Evolutionary conservation across 768 basidiomycete species (phyloP).

Genomic region (Boletus rubroflammeus): DNA sequence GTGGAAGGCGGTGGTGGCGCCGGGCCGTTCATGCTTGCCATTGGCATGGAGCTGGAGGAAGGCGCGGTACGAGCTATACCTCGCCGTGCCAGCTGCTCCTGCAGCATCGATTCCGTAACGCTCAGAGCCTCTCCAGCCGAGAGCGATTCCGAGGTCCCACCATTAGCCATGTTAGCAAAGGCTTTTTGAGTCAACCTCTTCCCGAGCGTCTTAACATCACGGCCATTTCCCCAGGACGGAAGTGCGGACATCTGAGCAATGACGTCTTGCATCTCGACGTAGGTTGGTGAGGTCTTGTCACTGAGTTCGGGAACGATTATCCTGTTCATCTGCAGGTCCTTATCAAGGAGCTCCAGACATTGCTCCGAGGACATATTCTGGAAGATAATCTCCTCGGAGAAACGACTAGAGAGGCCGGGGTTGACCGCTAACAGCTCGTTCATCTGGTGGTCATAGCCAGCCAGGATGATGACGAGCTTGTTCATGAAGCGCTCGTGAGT

Average conservation of each 20-base stretch:
- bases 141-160: slow-evolving; percentile 24
- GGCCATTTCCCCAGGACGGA: slow-evolving; percentile 65
- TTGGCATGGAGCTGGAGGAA: slow-evolving; percentile 10
- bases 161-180: slow-evolving; percentile 26
- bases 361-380: slow-evolving; percentile 47
- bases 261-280: slow-evolving; percentile 34
- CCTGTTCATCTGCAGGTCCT: slow-evolving; percentile 42
- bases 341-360: slow-evolving; percentile 51
- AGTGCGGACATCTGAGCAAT: slow-evolving; percentile 44
- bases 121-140: slow-evolving; percentile 27
- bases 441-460: slow-evolving; percentile 70
- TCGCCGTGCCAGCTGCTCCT: slow-evolving; percentile 22
- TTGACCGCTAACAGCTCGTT: slow-evolving; percentile 58
- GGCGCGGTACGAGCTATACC: slow-evolving; percentile 1
- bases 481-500: slow-evolving; percentile 55
- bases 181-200: slow-evolving; percentile 46
- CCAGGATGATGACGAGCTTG: slow-evolving; percentile 66
- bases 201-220: slow-evolving; percentile 56
- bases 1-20: slow-evolving; percentile 21
- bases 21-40: slow-evolving; percentile 19
- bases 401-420: slow-evolving; percentile 64
- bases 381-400: slow-evolving; percentile 61
- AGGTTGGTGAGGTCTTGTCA: slow-evolving; percentile 1
- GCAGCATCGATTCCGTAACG: slow-evolving; percentile 22
- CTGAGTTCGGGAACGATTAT: slow-evolving; percentile 38